Base-by-base conservation (phyloP, 2,329 filamentous ascomycete genomes). In the Myriosclerotinia duriaeana region DNA sequence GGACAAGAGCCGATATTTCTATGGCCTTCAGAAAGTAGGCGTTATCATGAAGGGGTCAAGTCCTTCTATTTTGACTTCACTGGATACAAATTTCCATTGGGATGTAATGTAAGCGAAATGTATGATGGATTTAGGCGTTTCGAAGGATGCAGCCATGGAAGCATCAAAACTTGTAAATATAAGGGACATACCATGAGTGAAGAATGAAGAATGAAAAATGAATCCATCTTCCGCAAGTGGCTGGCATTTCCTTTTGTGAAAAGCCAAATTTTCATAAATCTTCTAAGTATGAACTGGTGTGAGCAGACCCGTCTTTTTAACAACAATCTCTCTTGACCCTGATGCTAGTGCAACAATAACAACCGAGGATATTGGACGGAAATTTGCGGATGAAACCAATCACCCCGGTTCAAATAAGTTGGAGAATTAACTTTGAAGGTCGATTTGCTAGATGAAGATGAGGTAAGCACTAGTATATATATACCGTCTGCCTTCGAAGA, bases 1-100 rank as follows among this genome's bases (percentile, higher is more conserved):
- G 87, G 87, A 86, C 86, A n/a, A 79, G 85, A 67, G 79, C 80
- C 17, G 87, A 89, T 72, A 85, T 88, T 53, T 86, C 86, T 78
- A 79, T 80, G 65, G 85, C 85, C 20, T 89, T 89, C 72, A 74
- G 67, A 65, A 75, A 72, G 66, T 73, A 66, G 68, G 52, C 17
- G 44, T 53, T 8, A 9, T 40, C 11, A 65, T 44, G 46, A 48
- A 56, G 5, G 40, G 44, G 38, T 20, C 14, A 38, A 12, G 17
- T 6, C 15, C 26, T 53, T 46, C 14, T 5, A 36, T 60, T 53
- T 15, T 52, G 30, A 58, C 30, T 62, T 26, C 3, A 54, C 44
- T 59, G 22, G 62, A 67, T 58, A 46, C 42, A 42, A 42, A 46
- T 42, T 55, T 61, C 53, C 48, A 53, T 64, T 65, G 56, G 54